Percentiles rank a stretch among this genome's conserved stretches.
These are phyloP conservation scores for Haplosporangium gracile DNA, from an alignment of 192 early-diverging fungal genomes.

Conservation along the genomic window DNA sequence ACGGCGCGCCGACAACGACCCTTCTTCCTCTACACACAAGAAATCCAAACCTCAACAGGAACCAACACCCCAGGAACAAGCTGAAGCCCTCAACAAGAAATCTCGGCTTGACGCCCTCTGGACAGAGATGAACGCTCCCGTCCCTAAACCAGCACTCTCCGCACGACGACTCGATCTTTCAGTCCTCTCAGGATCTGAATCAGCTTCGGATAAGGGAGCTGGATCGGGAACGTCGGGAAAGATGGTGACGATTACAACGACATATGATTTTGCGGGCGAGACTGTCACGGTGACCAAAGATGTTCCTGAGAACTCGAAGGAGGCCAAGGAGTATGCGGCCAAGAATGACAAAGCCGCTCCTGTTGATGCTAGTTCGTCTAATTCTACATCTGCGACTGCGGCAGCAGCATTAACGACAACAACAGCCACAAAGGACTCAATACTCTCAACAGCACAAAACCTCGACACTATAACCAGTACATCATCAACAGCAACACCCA, in stretches of 20 bases:
- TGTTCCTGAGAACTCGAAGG: constrained; percentile 54
- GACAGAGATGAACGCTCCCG: constrained; percentile 65
- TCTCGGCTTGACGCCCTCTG: constrained; percentile 65
- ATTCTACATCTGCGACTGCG: not conserved
- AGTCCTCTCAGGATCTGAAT: not conserved
- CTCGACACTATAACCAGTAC: not conserved
- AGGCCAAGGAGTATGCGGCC: constrained; percentile 35
- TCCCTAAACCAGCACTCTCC: constrained; percentile 3
- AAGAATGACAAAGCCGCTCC: constrained; percentile 16
- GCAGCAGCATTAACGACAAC: not conserved
- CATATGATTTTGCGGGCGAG: constrained; percentile 58
- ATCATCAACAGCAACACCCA: not conserved
- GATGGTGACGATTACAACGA: constrained; percentile 53
- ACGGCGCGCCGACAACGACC: not conserved
- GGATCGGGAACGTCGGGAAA: constrained; percentile 3
- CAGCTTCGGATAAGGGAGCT: not conserved
- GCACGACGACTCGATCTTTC: not conserved
- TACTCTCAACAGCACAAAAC: constrained; percentile 6
- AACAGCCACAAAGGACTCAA: constrained; percentile 12
- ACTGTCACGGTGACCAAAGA: constrained; percentile 54
- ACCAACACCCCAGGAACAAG: constrained; percentile 8
- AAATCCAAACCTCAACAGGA: constrained; percentile 3
- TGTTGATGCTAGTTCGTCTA: not conserved
- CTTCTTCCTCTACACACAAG: not conserved
- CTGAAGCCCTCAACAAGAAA: constrained; percentile 35